These are phyloP conservation scores for Pulveroboletus sp. DNA, from an alignment of 768 basidiomycete genomes.

Conservation along the genomic window DNA sequence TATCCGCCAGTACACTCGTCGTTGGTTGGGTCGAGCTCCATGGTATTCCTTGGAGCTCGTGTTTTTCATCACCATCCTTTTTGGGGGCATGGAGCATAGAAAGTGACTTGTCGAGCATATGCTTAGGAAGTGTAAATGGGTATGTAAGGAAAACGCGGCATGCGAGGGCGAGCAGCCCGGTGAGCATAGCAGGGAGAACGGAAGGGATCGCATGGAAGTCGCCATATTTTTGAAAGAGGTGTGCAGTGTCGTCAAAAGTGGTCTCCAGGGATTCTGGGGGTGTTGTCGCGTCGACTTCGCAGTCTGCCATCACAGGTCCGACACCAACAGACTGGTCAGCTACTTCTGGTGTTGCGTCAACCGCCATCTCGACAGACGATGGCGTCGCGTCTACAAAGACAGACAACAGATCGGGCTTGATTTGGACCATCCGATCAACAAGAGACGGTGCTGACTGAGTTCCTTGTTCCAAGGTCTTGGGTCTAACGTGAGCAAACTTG, in stretches of 20 bases:
- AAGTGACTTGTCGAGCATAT: conserved; percentile 35
- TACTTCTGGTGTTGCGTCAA: conserved; percentile 42
- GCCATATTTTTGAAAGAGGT: conserved; percentile 21
- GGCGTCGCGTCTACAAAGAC: conserved; percentile 56
- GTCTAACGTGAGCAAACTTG: conserved; percentile 40
- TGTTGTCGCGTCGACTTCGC: conserved; percentile 34
- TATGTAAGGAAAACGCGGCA: conserved; percentile 47
- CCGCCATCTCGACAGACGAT: conserved; percentile 38
- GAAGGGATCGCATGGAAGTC: conserved; percentile 33
- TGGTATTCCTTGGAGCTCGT: conserved; percentile 25
- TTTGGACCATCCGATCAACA: conserved; percentile 39
- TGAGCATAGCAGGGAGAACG: conserved; percentile 26
- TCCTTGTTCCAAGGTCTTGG: conserved; percentile 32
- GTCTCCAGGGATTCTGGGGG: conserved; percentile 21
- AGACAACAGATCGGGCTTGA: conserved; percentile 36
- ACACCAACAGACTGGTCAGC: conserved; percentile 33
- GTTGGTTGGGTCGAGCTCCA: conserved; percentile 27
- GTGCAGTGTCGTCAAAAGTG: conserved; percentile 19
- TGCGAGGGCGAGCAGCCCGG: conserved; percentile 44
- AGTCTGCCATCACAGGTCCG: conserved; percentile 24
- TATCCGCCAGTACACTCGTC: conserved; percentile 28
- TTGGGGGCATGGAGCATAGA: conserved; percentile 32
- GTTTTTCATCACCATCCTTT: conserved; percentile 30
- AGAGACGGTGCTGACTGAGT: conserved; percentile 39
- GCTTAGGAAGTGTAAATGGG: conserved; percentile 50